Conservation (phyloP, 1,284 basidiomycete species). For the Ustilago loliicola region DNA sequence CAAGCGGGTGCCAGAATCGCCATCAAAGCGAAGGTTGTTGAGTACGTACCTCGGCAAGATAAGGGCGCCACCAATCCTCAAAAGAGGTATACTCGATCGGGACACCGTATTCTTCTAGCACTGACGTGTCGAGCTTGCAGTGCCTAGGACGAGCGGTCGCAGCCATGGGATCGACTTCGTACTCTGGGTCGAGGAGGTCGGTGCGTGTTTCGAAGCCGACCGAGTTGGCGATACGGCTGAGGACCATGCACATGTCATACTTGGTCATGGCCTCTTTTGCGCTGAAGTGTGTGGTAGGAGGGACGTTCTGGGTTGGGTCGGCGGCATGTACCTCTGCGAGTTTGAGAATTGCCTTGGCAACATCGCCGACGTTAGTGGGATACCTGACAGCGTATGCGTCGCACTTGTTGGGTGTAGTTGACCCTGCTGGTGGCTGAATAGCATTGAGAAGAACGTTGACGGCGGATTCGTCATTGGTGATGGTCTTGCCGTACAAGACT, state of each 20-base stretch:
- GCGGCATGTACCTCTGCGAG: slow-evolving; percentile 55
- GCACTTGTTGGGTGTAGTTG: slow-evolving; percentile 37
- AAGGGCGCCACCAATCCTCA: slow-evolving; percentile 65
- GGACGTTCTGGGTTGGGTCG: slow-evolving; percentile 28
- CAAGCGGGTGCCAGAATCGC: neutral
- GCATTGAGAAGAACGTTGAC: slow-evolving; percentile 65
- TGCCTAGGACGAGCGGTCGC: slow-evolving; percentile 63
- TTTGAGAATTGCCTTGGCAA: slow-evolving; percentile 72
- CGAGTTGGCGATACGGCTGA: slow-evolving; percentile 58
- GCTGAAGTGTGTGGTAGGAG: slow-evolving; percentile 72
- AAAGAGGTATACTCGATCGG: slow-evolving; percentile 56
- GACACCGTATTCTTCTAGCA: slow-evolving; percentile 55
- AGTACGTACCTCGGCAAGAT: slow-evolving; percentile 52
- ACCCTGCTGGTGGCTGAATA: slow-evolving; percentile 41
- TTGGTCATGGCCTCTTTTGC: slow-evolving; percentile 73
- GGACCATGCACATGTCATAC: slow-evolving; percentile 72
- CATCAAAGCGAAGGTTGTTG: slow-evolving; percentile 10
- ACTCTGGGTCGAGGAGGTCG: slow-evolving; percentile 64
- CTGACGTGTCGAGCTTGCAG: slow-evolving; percentile 64
- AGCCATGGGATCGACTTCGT: slow-evolving; percentile 62
- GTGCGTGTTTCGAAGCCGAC: slow-evolving; percentile 52
- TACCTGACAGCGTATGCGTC: slow-evolving; percentile 72
- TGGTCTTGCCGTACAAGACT: slow-evolving; percentile 62
- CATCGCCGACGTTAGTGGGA: slow-evolving; percentile 73
- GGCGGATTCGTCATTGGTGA: slow-evolving; percentile 62